Evolutionary conservation across 257 asterid species (phyloP).

Genomic region (Fraxinus anomala): DNA sequence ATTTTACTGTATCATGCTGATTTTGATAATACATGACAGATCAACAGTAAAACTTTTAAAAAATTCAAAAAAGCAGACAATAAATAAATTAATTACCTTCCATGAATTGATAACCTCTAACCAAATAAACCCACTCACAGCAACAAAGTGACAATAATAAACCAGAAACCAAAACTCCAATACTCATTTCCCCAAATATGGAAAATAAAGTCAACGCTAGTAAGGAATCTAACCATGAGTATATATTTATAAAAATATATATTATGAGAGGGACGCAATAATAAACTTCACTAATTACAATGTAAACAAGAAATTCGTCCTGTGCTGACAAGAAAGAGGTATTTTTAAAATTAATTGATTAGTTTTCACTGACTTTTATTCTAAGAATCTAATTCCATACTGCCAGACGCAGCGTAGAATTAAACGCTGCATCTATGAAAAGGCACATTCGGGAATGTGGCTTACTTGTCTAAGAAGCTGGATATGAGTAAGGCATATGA

Average conservation of each 20-base stretch:
- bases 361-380: background rate
- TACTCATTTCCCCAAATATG: background rate
- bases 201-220: background rate
- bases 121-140: background rate
- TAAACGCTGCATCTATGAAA: too few species aligned
- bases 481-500: too few species aligned
- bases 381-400: background rate
- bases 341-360: background rate
- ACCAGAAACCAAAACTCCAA: background rate
- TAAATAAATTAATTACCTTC: background rate
- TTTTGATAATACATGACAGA: background rate
- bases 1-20: background rate
- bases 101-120: background rate
- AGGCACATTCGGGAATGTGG: too few species aligned
- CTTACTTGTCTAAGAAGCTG: too few species aligned
- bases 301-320: background rate
- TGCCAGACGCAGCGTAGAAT: background rate
- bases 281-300: background rate
- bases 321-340: background rate
- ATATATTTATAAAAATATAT: background rate
- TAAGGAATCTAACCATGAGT: background rate
- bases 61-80: background rate
- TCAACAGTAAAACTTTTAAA: background rate
- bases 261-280: background rate
- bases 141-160: background rate